Base-by-base conservation (phyloP, 192 early-diverging fungal genomes). In the Backusella tuberculispora region DNA sequence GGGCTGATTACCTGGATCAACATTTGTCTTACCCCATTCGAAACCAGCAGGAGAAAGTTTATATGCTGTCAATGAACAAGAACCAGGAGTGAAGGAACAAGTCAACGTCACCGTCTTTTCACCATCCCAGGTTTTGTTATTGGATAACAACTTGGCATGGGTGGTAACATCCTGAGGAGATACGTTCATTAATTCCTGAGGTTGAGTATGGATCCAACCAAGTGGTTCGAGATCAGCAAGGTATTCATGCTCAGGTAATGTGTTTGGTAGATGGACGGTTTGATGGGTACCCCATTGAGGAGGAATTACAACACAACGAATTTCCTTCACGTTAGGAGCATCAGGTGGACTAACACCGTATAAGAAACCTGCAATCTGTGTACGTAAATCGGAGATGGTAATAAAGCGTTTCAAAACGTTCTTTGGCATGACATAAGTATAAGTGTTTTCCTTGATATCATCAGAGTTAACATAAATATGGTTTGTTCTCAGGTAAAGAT, bases 151-250 rank as follows among this genome's bases (percentile, higher is more conserved):
- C 73, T 90, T 92, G 66, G 97, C 91, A 78, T 99, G 98, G 63
- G 90, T 92, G 6, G 93, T 94, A 34, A 97, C 92, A 83, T 98
- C 96, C 76, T 95, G 92, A 15, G 98, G 95, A 63, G 90, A 92
- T 56, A 99, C 82, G 76, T 95, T 93, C 48, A 93, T 88, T 43
- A 95, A 79, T 81, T 97, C 95, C 79, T 94, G 93, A 37, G 98
- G 97, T 87, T 97, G 96, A 15, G 98, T 98, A 77, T 98, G 97
- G 67, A 99, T 93, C 95, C 97, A 98, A 50, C 98, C 98, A 45
- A 99, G 87, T 15, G 98, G 98, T 80, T 99, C 98, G 53, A 95
- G 87, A 71, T 97, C 96, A 53, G 88, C 89, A 75, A 99, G 81
- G 60, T 95, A 94, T 79, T 96, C 95, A 82, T 99, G 94, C 42